Evolutionary conservation across 2,329 filamentous ascomycete species (phyloP), one percentile per base, ranked within the genome.

Genomic region (Trichophyton schoenleinii): DNA sequence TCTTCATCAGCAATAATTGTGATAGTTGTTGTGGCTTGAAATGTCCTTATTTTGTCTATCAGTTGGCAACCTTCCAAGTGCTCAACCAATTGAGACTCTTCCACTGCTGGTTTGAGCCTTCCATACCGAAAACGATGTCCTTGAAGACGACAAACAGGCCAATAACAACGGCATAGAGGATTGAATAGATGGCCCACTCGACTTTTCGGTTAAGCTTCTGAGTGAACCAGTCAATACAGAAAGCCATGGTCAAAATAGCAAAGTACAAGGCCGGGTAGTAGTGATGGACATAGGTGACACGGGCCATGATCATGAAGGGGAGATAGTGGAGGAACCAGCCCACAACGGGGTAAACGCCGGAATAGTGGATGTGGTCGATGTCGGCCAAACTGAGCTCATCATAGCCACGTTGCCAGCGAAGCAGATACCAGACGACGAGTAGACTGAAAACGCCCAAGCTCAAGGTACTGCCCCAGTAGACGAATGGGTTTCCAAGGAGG

Each of bases 261-360:
- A 97, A 99, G 80, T 97, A 99, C 9, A 99, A 83, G 8, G 94
- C 94, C 9, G 94, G 94, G 75, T 97, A 99, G 80, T 99, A 99
- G 79, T 99, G 94, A 75, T 99, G 94, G 60, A 99, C 94, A 71
- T 99, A 99, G 15, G 94, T 99, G 64, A 99, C 94, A 81, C 94
- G 89, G 9, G 91, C 94, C 95, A 99, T 99, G 71, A 94, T 85
- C 69, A 96, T 84, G 75, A 97, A 99, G 0, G 94, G 94, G 64
- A 96, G 78, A 74, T 96, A 99, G 77, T 99, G 94, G 57, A 99
- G 81, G 75, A 96, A 86, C 94, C 94, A 99, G 64, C 94, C 94
- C 61, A 94, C 82, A 61, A 92, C 80, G 7, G 94, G 92, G 75
- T 99, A 99, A 62, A 99, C 72, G 57, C 89, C 94, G 9, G 91